phyloP scores from a whole-genome alignment of 345 rosid species.

The Gossypium mustelinum region DNA sequence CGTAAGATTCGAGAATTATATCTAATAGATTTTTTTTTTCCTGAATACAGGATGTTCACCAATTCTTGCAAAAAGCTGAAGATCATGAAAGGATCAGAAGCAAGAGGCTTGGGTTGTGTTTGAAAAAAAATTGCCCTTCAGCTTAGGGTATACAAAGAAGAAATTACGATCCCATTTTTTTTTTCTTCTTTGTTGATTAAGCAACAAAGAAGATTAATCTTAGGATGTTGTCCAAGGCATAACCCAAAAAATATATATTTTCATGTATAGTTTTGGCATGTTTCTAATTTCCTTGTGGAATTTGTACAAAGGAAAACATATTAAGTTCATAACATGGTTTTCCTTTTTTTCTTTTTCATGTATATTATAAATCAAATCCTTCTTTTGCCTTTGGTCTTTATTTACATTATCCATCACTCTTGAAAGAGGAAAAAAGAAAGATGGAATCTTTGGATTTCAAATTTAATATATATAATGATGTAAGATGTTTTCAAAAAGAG shows the following conservation, averaged over 20 bases:
- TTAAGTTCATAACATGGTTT: not conserved
- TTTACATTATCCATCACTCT: not conserved
- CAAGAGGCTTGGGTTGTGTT: conserved; percentile 41
- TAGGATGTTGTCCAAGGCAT: not conserved
- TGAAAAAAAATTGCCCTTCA: not conserved
- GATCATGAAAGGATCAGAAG: conserved; percentile 62
- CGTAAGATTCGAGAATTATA: too few relatives aligned
- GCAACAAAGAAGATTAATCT: not conserved
- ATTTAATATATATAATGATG: not conserved
- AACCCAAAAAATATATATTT: not conserved
- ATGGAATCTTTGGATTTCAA: not conserved
- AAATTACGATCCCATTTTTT: not conserved
- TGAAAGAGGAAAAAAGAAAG: not conserved
- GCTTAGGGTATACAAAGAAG: not conserved
- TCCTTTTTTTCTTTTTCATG: not conserved
- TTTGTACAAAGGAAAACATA: conserved; percentile 10
- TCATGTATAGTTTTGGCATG: conserved; percentile 9
- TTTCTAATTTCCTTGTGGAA: not conserved
- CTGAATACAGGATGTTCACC: conserved; percentile 40
- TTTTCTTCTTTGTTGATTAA: not conserved
- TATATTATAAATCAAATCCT: not conserved
- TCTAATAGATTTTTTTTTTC: not conserved
- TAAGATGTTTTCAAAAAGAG: not conserved
- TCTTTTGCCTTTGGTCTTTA: not conserved
- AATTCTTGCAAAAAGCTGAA: conserved; percentile 53